Percentiles rank a stretch among this genome's conserved stretches.
These are phyloP conservation scores for Metschnikowia matae DNA, from an alignment of 805 yeast genomes.

Conservation along the genomic window DNA sequence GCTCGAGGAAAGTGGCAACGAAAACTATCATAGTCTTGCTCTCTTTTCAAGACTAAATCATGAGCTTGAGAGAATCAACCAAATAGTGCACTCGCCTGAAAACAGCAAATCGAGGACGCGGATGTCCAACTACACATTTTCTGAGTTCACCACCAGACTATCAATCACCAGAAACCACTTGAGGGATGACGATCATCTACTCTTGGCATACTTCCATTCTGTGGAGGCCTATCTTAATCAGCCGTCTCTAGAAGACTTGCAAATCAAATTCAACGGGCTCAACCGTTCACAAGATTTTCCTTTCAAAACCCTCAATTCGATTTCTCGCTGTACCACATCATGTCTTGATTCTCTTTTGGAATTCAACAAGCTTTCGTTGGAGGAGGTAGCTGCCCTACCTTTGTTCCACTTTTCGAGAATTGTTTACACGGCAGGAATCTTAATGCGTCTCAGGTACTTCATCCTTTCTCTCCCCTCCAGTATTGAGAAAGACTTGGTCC, in stretches of 20 bases:
- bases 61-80: conserved; percentile 58
- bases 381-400: conserved; percentile 54
- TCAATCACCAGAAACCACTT: conserved; percentile 37
- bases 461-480: conserved; percentile 49
- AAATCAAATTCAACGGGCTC: conserved; percentile 4
- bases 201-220: conserved; percentile 52
- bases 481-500: conserved; percentile 43
- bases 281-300: conserved; percentile 17
- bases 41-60: conserved; percentile 56
- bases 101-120: conserved; percentile 18
- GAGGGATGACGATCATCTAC: conserved; percentile 34
- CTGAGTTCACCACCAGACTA: conserved; percentile 49
- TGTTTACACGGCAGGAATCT: conserved; percentile 63
- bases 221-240: conserved; percentile 67
- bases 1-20: conserved; percentile 38
- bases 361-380: conserved; percentile 41
- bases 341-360: conserved; percentile 50
- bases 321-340: conserved; percentile 49
- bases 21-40: conserved; percentile 44
- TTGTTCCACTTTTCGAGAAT: conserved; percentile 52
- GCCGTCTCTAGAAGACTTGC: conserved; percentile 36
- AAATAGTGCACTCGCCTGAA: conserved; percentile 41
- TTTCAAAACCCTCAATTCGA: conserved; percentile 35
- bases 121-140: conserved; percentile 37
- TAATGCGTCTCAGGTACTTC: conserved; percentile 52